Evolutionary conservation across 1,284 basidiomycete genomes (phyloP).

Genomic region (Hymenochaete sp.): DNA sequence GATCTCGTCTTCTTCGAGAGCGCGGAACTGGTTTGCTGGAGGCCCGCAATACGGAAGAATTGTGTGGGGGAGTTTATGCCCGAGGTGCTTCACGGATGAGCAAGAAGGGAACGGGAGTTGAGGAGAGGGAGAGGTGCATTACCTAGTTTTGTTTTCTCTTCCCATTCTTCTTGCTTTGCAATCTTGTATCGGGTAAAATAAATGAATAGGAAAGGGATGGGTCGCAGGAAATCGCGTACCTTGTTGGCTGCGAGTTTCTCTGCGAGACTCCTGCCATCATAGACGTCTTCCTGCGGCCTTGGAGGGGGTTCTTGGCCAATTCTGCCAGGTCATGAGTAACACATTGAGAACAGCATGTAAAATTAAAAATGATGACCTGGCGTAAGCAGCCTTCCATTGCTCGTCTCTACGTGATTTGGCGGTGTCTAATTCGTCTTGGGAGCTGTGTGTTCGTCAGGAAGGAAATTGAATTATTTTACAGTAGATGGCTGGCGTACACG

Average conservation of each 20-base stretch:
- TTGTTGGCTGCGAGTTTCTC: constrained; percentile 84
- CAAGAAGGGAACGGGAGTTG: constrained; percentile 1
- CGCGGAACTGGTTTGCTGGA: constrained; percentile 83
- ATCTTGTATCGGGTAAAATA: constrained; percentile 40
- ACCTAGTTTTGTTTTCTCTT: constrained; percentile 86
- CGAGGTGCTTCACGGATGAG: constrained; percentile 17
- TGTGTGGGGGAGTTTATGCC: constrained; percentile 9
- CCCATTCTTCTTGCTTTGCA: constrained; percentile 91
- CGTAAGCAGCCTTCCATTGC: constrained; percentile 91
- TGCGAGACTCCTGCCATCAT: constrained; percentile 83
- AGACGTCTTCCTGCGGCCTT: constrained; percentile 62
- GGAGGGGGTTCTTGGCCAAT: constrained; percentile 85
- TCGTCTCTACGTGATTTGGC: constrained; percentile 71
- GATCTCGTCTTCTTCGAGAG: constrained; percentile 84
- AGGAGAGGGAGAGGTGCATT: constrained; percentile 17
- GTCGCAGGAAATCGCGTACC: constrained; percentile 32
- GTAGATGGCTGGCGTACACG: too few relatives aligned
- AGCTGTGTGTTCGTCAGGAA: too few relatives aligned
- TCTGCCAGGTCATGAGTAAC: constrained; percentile 28
- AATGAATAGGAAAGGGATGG: constrained; percentile 4
- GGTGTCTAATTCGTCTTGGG: constrained; percentile 71
- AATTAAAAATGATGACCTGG: constrained; percentile 42
- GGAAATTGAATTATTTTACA: too few relatives aligned
- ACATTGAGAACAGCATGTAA: neutral
- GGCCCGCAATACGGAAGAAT: too few relatives aligned